Evolutionary conservation across 306 rosid genomes (phyloP).

Genomic region (Quercus suber): DNA sequence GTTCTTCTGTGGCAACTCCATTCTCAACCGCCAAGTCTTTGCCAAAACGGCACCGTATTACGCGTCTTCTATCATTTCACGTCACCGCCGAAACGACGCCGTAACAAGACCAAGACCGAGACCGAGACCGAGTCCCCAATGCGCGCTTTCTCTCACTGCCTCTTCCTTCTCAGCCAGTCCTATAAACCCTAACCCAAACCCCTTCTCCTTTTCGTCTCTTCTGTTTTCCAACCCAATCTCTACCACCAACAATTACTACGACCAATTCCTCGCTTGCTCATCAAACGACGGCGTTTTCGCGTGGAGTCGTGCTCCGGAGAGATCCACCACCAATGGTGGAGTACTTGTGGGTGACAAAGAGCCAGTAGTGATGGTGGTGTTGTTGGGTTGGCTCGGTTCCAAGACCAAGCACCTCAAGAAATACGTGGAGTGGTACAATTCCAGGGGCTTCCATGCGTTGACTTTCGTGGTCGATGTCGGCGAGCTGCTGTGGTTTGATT

Average conservation of each 20-base stretch:
- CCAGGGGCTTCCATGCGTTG: conserved; percentile 64
- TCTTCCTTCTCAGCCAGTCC: conserved; percentile 35
- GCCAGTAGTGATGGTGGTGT: conserved; percentile 52
- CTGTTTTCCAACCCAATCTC: conserved; percentile 32
- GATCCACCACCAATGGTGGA: conserved; percentile 9
- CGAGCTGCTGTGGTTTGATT: conserved; percentile 53
- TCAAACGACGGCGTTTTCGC: conserved; percentile 24
- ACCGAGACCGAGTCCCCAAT: neutral
- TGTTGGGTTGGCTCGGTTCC: conserved; percentile 89
- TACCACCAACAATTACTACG: conserved; percentile 1
- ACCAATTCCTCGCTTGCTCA: conserved; percentile 24
- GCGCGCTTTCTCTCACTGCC: conserved; percentile 29
- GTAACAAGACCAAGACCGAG: neutral
- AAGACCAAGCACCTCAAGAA: conserved; percentile 66
- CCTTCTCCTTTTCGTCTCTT: conserved; percentile 41
- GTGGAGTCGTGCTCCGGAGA: conserved; percentile 50
- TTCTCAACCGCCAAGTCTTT: conserved; percentile 41
- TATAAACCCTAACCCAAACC: conserved; percentile 14
- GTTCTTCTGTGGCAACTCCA: conserved; percentile 29
- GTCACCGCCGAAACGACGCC: neutral
- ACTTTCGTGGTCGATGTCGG: conserved; percentile 61
- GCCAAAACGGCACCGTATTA: conserved; percentile 25
- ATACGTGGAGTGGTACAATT: conserved; percentile 84
- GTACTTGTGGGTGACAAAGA: conserved; percentile 20
- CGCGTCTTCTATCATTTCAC: neutral